Evolutionary conservation across 208 protist species (phyloP), one percentile per base, ranked within the genome.

Genomic region (Balamuthia mandrillaris): DNA sequence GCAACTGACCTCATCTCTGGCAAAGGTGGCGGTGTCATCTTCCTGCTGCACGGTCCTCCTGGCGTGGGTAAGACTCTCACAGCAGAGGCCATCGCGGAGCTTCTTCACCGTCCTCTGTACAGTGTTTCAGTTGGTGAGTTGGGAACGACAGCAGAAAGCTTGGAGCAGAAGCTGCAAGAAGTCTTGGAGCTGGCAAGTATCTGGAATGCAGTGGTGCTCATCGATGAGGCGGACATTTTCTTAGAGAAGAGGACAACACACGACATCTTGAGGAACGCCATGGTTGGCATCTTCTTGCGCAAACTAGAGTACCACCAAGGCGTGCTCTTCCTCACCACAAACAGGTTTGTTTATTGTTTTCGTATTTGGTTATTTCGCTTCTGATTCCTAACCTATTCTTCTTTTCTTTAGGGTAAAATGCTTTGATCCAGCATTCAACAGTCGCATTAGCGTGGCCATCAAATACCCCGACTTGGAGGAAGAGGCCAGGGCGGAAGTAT

Each of bases 51-150:
- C 63, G 90, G 90, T 37, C 37, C 81, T 18, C 90, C 90, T 0
- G 90, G 90, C 41, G 74, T 83, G 33, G 90, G 90, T 44, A 92
- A 92, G 86, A 92, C 90, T 16, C 87, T 92, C 65, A 91, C 88
- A 18, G 90, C 87, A 2, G 90, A 92, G 74, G 88, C 90, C 12
- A 84, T 92, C 33, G 88, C 90, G 5, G 88, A 90, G 78, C 65
- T 89, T 16, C 85, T 92, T 3, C 70, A 88, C 35, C 61, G 84
- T 33, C 90, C 90, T 27, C 88, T 92, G 24, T 92, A 92, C 86
- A 77, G 37, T 37, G 86, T 92, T 12, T 78, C 63, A 0, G 56
- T 92, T n/a, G 90, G 87, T 70, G 90, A 92, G 68, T 86, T 92
- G 7, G 90, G 90, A 18, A 45, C 66, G 2, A 84, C 42, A 7